Percentiles rank a stretch among this genome's conserved stretches.
Conservation (phyloP, 257 asterid species). For the Coffea eugenioides region DNA sequence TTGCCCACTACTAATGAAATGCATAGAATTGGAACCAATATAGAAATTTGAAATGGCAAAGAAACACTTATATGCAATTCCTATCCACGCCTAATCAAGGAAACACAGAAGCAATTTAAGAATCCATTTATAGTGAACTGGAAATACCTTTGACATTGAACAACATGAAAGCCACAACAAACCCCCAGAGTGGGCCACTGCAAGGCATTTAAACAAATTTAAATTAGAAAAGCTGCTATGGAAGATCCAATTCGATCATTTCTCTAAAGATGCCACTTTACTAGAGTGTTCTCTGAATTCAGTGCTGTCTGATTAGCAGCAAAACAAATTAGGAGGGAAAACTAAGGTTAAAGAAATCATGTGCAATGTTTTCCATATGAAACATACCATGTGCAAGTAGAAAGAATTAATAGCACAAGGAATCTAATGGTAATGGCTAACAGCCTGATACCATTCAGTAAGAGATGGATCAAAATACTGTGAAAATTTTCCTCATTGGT, state of each 20-base stretch:
- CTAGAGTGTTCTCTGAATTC: neutral
- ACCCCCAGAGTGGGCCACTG: slow-evolving; percentile 98
- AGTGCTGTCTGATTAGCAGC: neutral
- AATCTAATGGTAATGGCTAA: neutral
- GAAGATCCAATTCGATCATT: neutral
- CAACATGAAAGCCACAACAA: slow-evolving; percentile 93
- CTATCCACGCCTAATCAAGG: neutral
- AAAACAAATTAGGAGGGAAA: neutral
- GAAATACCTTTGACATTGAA: slow-evolving; percentile 75
- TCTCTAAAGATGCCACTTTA: neutral
- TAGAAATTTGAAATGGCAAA: neutral
- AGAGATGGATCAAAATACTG: neutral
- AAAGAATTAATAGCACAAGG: neutral
- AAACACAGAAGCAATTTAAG: neutral
- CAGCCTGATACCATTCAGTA: neutral
- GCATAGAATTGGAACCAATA: no score
- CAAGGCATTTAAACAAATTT: slow-evolving; percentile 22
- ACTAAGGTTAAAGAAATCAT: neutral
- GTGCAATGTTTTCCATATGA: neutral
- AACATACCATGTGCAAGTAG: neutral
- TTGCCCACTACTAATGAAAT: neutral
- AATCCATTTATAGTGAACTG: slow-evolving; percentile 1
- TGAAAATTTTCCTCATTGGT: neutral
- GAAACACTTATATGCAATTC: neutral
- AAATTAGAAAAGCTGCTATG: slow-evolving; percentile 18